Evolutionary conservation across 2,329 filamentous ascomycete genomes (phyloP).

Genomic region (Fusarium sacchari): DNA sequence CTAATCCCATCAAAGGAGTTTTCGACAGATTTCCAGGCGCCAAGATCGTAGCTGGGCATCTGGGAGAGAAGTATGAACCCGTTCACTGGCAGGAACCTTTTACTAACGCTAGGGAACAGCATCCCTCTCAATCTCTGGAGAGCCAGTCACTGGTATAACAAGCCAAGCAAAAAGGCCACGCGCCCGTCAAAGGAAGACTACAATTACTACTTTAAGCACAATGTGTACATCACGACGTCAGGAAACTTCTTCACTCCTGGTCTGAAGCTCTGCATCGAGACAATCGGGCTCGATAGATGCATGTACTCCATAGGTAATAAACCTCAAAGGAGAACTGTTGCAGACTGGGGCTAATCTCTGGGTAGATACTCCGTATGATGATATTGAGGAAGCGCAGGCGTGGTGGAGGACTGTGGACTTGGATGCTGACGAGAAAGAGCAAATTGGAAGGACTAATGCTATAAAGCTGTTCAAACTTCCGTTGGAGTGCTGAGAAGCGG

Average conservation of each 20-base stretch:
- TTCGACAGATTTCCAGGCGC: conserved; percentile 6
- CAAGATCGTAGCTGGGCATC: conserved; percentile 14
- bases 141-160: conserved; percentile 16
- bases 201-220: conserved; percentile 3
- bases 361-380: conserved; percentile 4
- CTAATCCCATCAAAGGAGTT: not conserved
- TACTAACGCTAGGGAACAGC: accelerated
- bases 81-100: accelerated
- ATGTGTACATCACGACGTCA: conserved; percentile 15
- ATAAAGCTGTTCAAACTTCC: conserved; percentile 17
- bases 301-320: conserved; percentile 10
- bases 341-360: not conserved
- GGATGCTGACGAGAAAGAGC: not conserved
- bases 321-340: accelerated
- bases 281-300: not conserved
- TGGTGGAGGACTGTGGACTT: conserved; percentile 14
- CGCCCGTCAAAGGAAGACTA: conserved; percentile 12
- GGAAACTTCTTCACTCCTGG: conserved; percentile 14
- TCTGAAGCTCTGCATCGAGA: not conserved
- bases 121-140: conserved; percentile 20
- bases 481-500: not conserved
- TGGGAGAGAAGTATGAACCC: conserved; percentile 15
- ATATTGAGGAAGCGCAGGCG: conserved; percentile 8
- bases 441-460: not conserved
- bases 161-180: not conserved